Conservation (phyloP, 345 rosid genomes). For the Viola odorata region DNA sequence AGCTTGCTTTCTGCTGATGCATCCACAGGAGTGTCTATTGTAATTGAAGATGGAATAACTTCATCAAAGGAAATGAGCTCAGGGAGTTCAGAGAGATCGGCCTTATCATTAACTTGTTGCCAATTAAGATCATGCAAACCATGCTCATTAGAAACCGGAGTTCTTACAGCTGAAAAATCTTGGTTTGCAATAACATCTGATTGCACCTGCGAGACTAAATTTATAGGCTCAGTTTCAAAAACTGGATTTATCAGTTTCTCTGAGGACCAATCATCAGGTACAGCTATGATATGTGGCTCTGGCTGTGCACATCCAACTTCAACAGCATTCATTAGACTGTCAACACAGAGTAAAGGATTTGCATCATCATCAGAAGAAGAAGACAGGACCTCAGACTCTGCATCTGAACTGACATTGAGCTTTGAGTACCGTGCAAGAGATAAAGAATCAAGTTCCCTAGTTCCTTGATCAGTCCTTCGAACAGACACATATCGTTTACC, state of each 20-base stretch:
- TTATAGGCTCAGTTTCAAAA: constrained; percentile 26
- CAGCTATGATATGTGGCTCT: constrained; percentile 27
- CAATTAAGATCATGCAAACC: constrained; percentile 39
- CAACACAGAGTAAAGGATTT: constrained; percentile 15
- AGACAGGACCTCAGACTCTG: constrained; percentile 41
- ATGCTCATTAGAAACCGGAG: constrained; percentile 14
- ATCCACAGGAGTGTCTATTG: constrained; percentile 25
- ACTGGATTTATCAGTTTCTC: constrained; percentile 40
- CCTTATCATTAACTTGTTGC: constrained; percentile 24
- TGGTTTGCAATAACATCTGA: constrained; percentile 18
- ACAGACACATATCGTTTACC: constrained; percentile 15
- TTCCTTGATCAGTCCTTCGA: constrained; percentile 25
- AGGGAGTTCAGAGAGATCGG: constrained; percentile 16
- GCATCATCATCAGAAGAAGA: constrained; percentile 32
- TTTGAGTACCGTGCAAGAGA: constrained; percentile 63
- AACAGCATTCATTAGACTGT: constrained; percentile 23
- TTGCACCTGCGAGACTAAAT: constrained; percentile 16
- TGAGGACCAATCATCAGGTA: constrained; percentile 29
- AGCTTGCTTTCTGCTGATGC: constrained; percentile 22
- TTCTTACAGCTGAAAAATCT: constrained; percentile 5
- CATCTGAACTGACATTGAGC: constrained; percentile 62
- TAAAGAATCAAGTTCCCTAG: constrained; percentile 31
- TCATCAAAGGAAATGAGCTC: constrained; percentile 40
- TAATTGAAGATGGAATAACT: constrained; percentile 20
- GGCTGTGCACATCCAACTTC: constrained; percentile 22